Evolutionary conservation across 2,329 filamentous ascomycete genomes (phyloP).

Genomic region (Mariannaea sp.): DNA sequence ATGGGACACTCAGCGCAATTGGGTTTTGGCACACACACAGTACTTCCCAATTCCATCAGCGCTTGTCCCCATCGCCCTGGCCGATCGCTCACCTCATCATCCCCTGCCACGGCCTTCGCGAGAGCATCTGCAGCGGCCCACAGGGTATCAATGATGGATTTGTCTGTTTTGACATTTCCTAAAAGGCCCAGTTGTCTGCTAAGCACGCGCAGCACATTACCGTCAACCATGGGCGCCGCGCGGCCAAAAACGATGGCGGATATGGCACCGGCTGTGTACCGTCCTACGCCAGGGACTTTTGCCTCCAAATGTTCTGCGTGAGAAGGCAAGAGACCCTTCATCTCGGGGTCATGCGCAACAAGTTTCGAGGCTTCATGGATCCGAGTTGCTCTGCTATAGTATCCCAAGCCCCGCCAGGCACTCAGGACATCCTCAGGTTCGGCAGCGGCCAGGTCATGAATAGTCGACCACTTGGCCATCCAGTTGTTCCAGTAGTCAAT

Average conservation of each 20-base stretch:
- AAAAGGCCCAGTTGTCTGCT: slow-evolving; percentile 63
- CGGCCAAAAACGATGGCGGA: slow-evolving; percentile 66
- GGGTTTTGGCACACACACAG: slow-evolving; percentile 63
- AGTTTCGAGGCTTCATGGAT: slow-evolving; percentile 61
- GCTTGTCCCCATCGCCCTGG: slow-evolving; percentile 68
- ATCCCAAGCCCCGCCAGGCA: slow-evolving; percentile 65
- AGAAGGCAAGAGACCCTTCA: slow-evolving; percentile 56
- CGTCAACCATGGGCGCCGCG: slow-evolving; percentile 65
- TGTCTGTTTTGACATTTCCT: slow-evolving; percentile 62
- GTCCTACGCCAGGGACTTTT: slow-evolving; percentile 62
- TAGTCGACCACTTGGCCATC: slow-evolving; percentile 65
- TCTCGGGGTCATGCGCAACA: slow-evolving; percentile 49
- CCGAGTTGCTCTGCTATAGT: slow-evolving; percentile 66
- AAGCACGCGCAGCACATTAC: slow-evolving; percentile 65
- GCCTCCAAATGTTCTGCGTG: slow-evolving; percentile 51
- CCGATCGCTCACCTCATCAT: slow-evolving; percentile 50
- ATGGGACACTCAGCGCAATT: slow-evolving; percentile 59
- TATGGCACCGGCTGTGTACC: slow-evolving; percentile 67
- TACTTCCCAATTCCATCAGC: slow-evolving; percentile 69
- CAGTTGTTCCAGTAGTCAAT: slow-evolving; percentile 67
- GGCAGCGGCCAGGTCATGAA: slow-evolving; percentile 60
- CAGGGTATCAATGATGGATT: slow-evolving; percentile 55
- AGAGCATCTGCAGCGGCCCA: slow-evolving; percentile 64
- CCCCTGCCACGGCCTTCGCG: slow-evolving; percentile 55
- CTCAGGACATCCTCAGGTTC: slow-evolving; percentile 59